Evolutionary conservation across 345 rosid genomes (phyloP), one percentile per base, ranked within the genome.

Genomic region (Sisymbrium altissimum): DNA sequence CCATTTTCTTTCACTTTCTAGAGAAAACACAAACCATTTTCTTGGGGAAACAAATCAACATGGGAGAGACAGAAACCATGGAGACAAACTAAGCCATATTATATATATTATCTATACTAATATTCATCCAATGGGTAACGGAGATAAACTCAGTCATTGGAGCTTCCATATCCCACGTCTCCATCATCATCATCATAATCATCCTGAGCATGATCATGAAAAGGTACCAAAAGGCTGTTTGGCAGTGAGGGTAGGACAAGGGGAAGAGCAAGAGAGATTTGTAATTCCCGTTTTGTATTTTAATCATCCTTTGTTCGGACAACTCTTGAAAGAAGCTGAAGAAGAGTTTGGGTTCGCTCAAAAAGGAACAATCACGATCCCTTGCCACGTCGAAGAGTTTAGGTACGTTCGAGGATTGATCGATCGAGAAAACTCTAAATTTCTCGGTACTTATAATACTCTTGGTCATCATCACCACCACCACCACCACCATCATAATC

Each of bases 271-370:
- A 60, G 81, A 84, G 78, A 84, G 88, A 81, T 84, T 86, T 65
- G 88, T 86, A 64, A 80, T 86, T 39, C 90, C 90, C 0, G 86
- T 86, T 58, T 8, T 82, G 13, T 86, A 84, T 64, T 84, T 86
- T 23, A 84, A 86, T 64, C 90, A 86, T 43, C 90, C 90, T 23
- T 49, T 86, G 72, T 86, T 86, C 68, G 64, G 78, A 61, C 85
- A 83, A 66, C 88, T 86, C 55, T 65, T 86, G 80, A 83, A 81
- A 46, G 85, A 81, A 46, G 88, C 90, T 4, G 90, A 86, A 57
- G 78, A 83, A 50, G 90, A 86, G 66, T 86, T 82, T 45, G 90
- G 90, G 3, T 86, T 84, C 33, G 85, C 83, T 54, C 90, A 86
- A 50, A 84, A 86, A 65, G 90, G 90, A 2, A 80, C 87, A 6